Evolutionary conservation across 179 eudicot species (phyloP).

Genomic region (Silene coronaria): DNA sequence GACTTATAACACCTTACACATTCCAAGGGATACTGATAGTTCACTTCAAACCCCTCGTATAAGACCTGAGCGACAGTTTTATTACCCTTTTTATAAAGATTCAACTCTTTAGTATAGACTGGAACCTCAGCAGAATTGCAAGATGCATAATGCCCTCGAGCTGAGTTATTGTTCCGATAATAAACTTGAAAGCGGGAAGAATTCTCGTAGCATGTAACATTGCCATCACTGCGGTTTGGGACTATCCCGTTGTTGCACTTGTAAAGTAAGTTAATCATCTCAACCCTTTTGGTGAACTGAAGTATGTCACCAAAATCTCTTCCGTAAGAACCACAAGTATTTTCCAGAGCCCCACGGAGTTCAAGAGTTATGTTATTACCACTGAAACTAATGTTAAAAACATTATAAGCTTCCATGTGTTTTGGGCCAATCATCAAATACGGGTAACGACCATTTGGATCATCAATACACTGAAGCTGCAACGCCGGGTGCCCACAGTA

Average conservation of each 20-base stretch:
- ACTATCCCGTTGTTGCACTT: slow-evolving; percentile 16
- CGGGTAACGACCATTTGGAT: background rate
- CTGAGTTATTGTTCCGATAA: slow-evolving; percentile 4
- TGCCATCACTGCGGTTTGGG: background rate
- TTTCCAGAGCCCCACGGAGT: background rate
- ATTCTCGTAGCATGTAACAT: background rate
- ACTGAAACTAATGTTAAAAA: background rate
- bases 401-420: background rate
- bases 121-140: background rate
- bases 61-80: background rate
- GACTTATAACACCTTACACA: slow-evolving; percentile 11
- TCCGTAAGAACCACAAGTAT: background rate
- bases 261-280: slow-evolving; percentile 31
- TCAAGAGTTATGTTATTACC: background rate
- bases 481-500: slow-evolving; percentile 22
- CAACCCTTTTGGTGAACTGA: background rate
- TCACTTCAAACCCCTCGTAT: slow-evolving; percentile 18
- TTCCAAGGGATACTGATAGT: background rate
- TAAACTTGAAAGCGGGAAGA: background rate
- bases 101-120: background rate
- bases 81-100: background rate
- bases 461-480: slow-evolving; percentile 18
- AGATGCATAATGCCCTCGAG: background rate
- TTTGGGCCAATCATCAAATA: background rate
- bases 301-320: slow-evolving; percentile 1